Conservation (phyloP, 2,329 filamentous ascomycete species). For the Trichoderma koningiopsis region DNA sequence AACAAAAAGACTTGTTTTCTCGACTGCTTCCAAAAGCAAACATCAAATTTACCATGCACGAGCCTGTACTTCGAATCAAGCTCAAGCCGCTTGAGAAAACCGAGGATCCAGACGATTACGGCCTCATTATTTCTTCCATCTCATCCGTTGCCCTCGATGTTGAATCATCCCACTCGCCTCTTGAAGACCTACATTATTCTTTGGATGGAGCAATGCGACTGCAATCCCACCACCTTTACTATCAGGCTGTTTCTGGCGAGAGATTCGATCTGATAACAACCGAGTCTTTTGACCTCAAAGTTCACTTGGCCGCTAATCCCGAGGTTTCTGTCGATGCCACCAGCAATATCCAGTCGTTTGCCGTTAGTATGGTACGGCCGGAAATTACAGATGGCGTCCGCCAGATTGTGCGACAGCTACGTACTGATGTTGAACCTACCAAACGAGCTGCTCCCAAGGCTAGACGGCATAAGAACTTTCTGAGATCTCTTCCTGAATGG, state of each 20-base stretch:
- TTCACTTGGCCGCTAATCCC: constrained; percentile 81
- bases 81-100: constrained; percentile 73
- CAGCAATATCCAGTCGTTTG: constrained; percentile 82
- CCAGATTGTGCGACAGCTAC: constrained; percentile 85
- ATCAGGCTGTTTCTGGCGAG: constrained; percentile 81
- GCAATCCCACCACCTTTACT: constrained; percentile 87
- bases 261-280: constrained; percentile 86
- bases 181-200: constrained; percentile 84
- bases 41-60: constrained; percentile 94
- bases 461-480: constrained; percentile 63
- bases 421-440: constrained; percentile 66
- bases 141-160: constrained; percentile 92
- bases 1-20: constrained; percentile 71
- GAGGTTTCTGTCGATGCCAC: constrained; percentile 80
- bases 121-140: constrained; percentile 91
- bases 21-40: constrained; percentile 90
- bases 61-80: constrained; percentile 88
- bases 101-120: constrained; percentile 76
- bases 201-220: constrained; percentile 79
- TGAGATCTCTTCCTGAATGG: constrained; percentile 82
- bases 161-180: constrained; percentile 90
- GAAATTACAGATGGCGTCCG: constrained; percentile 92
- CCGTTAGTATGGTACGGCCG: constrained; percentile 83
- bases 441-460: constrained; percentile 55
- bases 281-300: constrained; percentile 84